A percentile compares a stretch with the other conserved stretches of the same genome.
These are phyloP conservation scores for Adansonia gregorii DNA, from an alignment of 441 rosid genomes.

Conservation along the genomic window DNA sequence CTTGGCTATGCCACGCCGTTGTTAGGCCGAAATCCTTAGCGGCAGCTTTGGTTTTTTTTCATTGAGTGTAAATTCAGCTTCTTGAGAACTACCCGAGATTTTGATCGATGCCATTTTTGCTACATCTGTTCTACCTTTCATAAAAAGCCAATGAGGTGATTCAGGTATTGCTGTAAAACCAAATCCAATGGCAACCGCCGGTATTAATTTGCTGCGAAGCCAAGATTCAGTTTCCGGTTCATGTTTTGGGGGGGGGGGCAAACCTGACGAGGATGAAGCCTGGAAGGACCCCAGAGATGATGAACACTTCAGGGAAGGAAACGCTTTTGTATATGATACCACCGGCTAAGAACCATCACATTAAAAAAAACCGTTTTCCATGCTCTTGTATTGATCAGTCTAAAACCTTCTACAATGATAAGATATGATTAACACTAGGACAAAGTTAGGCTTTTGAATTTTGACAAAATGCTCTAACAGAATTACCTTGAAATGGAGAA, in stretches of 20 bases:
- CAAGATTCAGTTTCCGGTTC: slow-evolving; percentile 63
- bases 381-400: too few species aligned
- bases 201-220: slow-evolving; percentile 45
- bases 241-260: slow-evolving; percentile 36
- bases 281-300: slow-evolving; percentile 47
- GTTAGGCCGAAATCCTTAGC: slow-evolving; percentile 3
- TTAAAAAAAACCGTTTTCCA: too few species aligned
- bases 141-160: slow-evolving; percentile 65
- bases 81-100: slow-evolving; percentile 40
- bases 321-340: not conserved
- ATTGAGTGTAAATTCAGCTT: slow-evolving; percentile 50
- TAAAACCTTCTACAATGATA: not conserved
- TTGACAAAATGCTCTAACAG: too few species aligned
- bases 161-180: slow-evolving; percentile 57
- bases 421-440: not conserved
- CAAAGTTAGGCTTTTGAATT: too few species aligned
- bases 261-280: slow-evolving; percentile 51
- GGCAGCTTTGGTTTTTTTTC: slow-evolving; percentile 47
- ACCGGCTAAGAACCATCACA: too few species aligned
- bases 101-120: slow-evolving; percentile 50
- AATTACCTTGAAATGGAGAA: too few species aligned
- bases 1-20: slow-evolving; percentile 19
- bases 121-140: slow-evolving; percentile 42
- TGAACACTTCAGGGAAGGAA: slow-evolving; percentile 58
- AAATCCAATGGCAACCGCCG: slow-evolving; percentile 43